A percentile compares a stretch with the other conserved stretches of the same genome.
Conservation (phyloP, 1,284 basidiomycete genomes). For the Earliella scabrosa region DNA sequence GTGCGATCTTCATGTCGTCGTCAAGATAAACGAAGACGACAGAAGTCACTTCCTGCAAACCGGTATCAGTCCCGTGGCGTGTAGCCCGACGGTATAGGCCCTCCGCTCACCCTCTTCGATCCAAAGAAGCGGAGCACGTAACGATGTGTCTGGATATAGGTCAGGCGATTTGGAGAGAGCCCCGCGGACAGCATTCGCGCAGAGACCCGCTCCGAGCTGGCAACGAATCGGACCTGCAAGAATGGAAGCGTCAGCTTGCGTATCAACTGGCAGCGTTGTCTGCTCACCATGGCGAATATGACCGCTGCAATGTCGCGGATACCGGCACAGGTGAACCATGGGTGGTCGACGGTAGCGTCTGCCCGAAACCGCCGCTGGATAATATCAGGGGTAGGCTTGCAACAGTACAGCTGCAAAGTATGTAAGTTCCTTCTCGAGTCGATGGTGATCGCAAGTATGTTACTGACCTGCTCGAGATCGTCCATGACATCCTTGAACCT, state of each 20-base stretch:
- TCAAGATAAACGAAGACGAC: constrained; percentile 69
- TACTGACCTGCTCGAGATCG: constrained; percentile 54
- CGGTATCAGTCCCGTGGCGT: neutral
- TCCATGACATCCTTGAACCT: constrained; percentile 39
- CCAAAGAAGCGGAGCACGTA: constrained; percentile 59
- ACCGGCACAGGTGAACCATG: constrained; percentile 53
- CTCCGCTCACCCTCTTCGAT: constrained; percentile 51
- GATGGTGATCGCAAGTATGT: neutral
- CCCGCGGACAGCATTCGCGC: constrained; percentile 63
- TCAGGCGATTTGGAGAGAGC: constrained; percentile 54
- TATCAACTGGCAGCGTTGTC: neutral
- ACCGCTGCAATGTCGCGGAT: constrained; percentile 45
- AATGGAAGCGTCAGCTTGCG: neutral
- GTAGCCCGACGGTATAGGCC: neutral
- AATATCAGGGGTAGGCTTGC: constrained; percentile 57
- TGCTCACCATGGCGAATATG: constrained; percentile 65
- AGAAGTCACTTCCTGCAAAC: constrained; percentile 49
- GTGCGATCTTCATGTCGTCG: constrained; percentile 60
- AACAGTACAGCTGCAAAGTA: constrained; percentile 51
- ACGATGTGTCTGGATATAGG: constrained; percentile 64
- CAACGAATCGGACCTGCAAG: constrained; percentile 58
- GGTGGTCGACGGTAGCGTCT: constrained; percentile 68
- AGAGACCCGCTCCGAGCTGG: constrained; percentile 52
- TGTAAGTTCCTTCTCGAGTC: neutral
- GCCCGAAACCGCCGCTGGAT: constrained; percentile 61